Conservation (phyloP, 495 filamentous ascomycete species). For the Sordaria brevicollis region DNA sequence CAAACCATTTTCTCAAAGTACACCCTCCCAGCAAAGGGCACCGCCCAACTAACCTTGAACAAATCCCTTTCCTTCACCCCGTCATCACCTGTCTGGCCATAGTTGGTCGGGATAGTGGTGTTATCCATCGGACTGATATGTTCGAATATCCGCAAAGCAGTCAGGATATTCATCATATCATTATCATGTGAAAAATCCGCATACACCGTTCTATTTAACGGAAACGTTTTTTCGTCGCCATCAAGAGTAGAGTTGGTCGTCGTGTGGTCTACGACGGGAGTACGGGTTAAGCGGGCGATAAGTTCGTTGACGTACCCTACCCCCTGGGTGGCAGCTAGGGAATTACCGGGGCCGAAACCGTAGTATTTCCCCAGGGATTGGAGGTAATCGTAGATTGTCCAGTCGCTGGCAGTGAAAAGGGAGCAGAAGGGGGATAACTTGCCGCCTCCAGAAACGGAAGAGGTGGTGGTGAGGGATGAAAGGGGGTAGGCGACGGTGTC, state of each 20-base stretch:
- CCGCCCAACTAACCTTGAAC: constrained; percentile 61
- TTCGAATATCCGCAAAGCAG: constrained; percentile 66
- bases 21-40: constrained; percentile 66
- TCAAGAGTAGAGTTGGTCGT: constrained; percentile 67
- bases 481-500: constrained; percentile 56
- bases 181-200: constrained; percentile 89
- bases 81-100: neutral
- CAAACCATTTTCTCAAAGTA: constrained; percentile 84
- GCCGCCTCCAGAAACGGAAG: constrained; percentile 13
- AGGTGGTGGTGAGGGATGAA: constrained; percentile 68
- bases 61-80: constrained; percentile 37
- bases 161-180: constrained; percentile 61
- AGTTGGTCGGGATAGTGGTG: constrained; percentile 16
- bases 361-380: constrained; percentile 73
- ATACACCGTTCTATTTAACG: constrained; percentile 53
- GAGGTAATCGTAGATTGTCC: constrained; percentile 66
- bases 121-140: constrained; percentile 38
- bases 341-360: constrained; percentile 62
- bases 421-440: constrained; percentile 54
- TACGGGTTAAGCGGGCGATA: constrained; percentile 59
- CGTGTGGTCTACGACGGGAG: constrained; percentile 58
- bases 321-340: constrained; percentile 68
- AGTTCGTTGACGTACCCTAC: constrained; percentile 80
- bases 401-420: constrained; percentile 61
- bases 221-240: constrained; percentile 49